Evolutionary conservation across 352 stramenopile species (phyloP).

Genomic region (Phytophthora sp.): DNA sequence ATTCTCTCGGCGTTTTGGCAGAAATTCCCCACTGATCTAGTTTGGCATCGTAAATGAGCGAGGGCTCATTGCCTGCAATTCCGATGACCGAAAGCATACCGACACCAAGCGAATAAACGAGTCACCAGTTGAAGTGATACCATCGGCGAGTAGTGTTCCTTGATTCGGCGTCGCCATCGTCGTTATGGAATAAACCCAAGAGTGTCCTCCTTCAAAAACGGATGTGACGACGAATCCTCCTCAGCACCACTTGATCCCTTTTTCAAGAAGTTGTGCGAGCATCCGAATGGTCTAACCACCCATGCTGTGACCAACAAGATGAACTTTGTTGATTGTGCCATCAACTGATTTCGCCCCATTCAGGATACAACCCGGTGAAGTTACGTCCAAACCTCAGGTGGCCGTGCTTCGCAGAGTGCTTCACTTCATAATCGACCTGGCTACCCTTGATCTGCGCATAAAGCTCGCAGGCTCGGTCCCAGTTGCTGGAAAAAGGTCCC

Average conservation of each 20-base stretch:
- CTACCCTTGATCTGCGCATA: slow-evolving; percentile 62
- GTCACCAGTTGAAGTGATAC: slow-evolving; percentile 31
- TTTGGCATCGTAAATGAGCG: slow-evolving; percentile 38
- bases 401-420: slow-evolving; percentile 34
- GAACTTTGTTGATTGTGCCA: slow-evolving; percentile 53
- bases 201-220: slow-evolving; percentile 44
- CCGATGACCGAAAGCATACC: slow-evolving; percentile 6
- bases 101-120: slow-evolving; percentile 15
- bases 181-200: slow-evolving; percentile 64
- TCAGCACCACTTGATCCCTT: slow-evolving; percentile 40
- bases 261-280: slow-evolving; percentile 54
- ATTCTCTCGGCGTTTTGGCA: slow-evolving; percentile 25
- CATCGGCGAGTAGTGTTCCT: slow-evolving; percentile 44
- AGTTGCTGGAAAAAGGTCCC: not conserved
- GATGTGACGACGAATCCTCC: slow-evolving; percentile 16
- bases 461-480: slow-evolving; percentile 45
- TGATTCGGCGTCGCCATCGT: slow-evolving; percentile 53
- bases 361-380: slow-evolving; percentile 48
- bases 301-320: slow-evolving; percentile 72
- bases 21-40: slow-evolving; percentile 38
- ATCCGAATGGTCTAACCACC: slow-evolving; percentile 72
- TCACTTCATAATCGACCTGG: slow-evolving; percentile 42
- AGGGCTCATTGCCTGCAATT: not conserved
- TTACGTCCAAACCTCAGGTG: slow-evolving; percentile 37
- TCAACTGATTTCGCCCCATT: slow-evolving; percentile 47